These are phyloP conservation scores for Coffea eugenioides DNA, from an alignment of 257 asterid genomes.

Conservation along the genomic window DNA sequence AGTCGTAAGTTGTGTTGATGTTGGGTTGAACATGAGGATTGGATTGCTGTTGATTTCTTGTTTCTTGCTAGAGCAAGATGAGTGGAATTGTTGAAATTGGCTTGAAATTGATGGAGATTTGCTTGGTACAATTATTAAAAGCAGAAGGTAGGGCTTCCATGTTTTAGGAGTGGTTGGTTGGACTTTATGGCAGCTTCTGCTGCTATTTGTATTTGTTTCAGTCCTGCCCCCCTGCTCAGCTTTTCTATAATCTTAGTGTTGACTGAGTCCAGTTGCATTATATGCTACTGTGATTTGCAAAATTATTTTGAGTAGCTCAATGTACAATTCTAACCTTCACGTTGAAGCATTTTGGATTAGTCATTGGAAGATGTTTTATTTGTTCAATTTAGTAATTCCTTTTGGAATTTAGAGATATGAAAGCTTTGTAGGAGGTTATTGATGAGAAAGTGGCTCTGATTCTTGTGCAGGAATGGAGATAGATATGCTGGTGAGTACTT, in stretches of 20 bases:
- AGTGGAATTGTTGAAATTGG: neutral
- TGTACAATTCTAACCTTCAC: neutral
- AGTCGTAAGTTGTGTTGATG: neutral
- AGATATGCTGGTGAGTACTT: constrained; percentile 82
- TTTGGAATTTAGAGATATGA: neutral
- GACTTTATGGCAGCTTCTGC: neutral
- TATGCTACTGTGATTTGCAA: neutral
- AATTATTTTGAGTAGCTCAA: neutral
- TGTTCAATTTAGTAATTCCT: neutral
- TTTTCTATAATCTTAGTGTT: neutral
- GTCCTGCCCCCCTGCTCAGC: constrained; percentile 2
- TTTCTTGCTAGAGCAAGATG: neutral
- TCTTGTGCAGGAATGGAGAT: constrained; percentile 66
- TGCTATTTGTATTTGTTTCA: neutral
- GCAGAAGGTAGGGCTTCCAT: neutral
- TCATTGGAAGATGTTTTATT: neutral
- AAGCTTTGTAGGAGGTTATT: neutral
- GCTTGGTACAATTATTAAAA: neutral
- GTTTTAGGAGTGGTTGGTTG: neutral
- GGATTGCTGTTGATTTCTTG: neutral
- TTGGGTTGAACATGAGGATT: neutral
- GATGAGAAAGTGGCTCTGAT: neutral
- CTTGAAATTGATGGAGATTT: neutral
- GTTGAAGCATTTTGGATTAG: neutral
- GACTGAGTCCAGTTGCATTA: neutral